These are phyloP conservation scores for Acanthamoeba sp. DNA, from an alignment of 208 protist genomes.

Conservation along the genomic window DNA sequence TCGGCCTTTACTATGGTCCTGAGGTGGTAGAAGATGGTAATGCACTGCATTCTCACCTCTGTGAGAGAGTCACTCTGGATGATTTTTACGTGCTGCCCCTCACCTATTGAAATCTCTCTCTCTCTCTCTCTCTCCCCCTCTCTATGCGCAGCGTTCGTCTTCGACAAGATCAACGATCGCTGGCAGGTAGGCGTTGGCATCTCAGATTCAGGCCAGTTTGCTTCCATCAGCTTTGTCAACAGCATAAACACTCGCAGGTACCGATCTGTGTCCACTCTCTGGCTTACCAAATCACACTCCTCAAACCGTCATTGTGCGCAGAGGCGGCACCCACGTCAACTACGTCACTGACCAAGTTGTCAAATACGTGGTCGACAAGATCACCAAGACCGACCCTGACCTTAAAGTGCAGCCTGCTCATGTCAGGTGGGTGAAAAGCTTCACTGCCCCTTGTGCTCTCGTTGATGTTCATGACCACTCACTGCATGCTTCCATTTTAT, in stretches of 20 bases:
- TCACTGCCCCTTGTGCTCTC: too few species aligned
- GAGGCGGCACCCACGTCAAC: slow-evolving; percentile 99
- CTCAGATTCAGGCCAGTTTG: slow-evolving; percentile 93
- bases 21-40: neutral
- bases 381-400: slow-evolving; percentile 94
- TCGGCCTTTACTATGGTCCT: neutral
- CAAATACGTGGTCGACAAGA: slow-evolving; percentile 96
- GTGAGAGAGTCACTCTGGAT: too few species aligned
- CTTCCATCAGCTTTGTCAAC: slow-evolving; percentile 99
- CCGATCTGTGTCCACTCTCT: neutral
- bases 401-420: slow-evolving; percentile 90
- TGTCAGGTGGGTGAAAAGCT: neutral
- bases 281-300: neutral
- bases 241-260: slow-evolving; percentile 96
- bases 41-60: neutral
- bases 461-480: too few species aligned
- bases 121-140: slow-evolving; percentile 95
- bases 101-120: slow-evolving; percentile 95
- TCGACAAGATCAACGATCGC: slow-evolving; percentile 92
- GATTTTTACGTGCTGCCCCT: slow-evolving; percentile 81
- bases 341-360: slow-evolving; percentile 8
- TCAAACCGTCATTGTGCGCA: slow-evolving; percentile 74
- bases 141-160: neutral
- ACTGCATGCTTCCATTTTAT: neutral
- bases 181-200: slow-evolving; percentile 98